These are phyloP conservation scores for Carallia pectinifolia DNA, from an alignment of 345 rosid species.

Conservation along the genomic window DNA sequence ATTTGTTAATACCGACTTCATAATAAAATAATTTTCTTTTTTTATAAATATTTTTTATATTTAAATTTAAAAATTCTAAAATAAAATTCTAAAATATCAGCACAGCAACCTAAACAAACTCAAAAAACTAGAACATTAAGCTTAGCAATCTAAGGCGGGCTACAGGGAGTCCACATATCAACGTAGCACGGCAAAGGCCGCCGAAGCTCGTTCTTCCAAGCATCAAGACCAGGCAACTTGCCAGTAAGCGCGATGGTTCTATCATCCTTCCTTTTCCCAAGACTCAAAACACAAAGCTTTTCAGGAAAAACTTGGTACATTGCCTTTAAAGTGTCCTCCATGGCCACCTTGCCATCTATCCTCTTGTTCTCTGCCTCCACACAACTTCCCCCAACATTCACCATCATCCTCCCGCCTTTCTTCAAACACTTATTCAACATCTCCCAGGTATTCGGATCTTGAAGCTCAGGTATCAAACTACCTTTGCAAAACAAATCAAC, in stretches of 20 bases:
- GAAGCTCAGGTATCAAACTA: slow-evolving; percentile 76
- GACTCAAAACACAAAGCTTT: slow-evolving; percentile 46
- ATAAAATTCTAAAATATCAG: neutral
- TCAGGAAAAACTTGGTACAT: slow-evolving; percentile 59
- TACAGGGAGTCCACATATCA: slow-evolving; percentile 60
- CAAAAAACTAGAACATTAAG: neutral
- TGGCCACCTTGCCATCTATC: slow-evolving; percentile 63
- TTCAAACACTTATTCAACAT: slow-evolving; percentile 51
- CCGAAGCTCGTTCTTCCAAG: slow-evolving; percentile 54
- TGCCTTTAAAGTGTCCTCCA: slow-evolving; percentile 67
- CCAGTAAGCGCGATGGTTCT: slow-evolving; percentile 72
- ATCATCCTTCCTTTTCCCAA: slow-evolving; percentile 58
- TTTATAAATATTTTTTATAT: too few relatives aligned
- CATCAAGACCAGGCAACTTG: slow-evolving; percentile 53
- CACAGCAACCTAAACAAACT: neutral
- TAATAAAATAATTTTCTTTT: too few relatives aligned
- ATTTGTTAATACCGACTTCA: too few relatives aligned
- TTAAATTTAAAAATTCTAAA: too few relatives aligned
- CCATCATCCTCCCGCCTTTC: slow-evolving; percentile 66
- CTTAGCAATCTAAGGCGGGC: slow-evolving; percentile 18
- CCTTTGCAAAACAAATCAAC: slow-evolving; percentile 76
- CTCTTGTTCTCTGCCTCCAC: slow-evolving; percentile 66
- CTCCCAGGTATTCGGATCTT: slow-evolving; percentile 69
- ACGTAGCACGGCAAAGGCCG: slow-evolving; percentile 48
- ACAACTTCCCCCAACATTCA: slow-evolving; percentile 69